Evolutionary conservation across 2,329 filamentous ascomycete genomes (phyloP), one percentile per base, ranked within the genome.

Genomic region (Colletotrichum tamarilloi): DNA sequence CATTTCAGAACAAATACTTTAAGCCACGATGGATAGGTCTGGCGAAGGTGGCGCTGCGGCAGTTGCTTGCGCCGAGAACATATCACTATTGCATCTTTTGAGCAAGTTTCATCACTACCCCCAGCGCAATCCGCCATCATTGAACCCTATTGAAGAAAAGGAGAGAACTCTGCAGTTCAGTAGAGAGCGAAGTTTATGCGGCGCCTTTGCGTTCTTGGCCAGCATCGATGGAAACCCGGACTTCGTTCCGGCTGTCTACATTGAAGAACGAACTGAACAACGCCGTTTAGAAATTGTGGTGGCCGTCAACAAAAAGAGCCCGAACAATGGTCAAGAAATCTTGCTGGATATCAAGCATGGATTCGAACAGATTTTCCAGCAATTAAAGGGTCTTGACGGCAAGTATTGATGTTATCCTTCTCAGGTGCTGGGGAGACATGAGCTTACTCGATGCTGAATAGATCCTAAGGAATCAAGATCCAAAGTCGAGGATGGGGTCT

Each of bases 401-500:
- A 49, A 49, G 42, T 46, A 19, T 46, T 16, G 16, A 7, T 0
- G 2, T n/a, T 46, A 6, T 46, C 38, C 7, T 46, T 8, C 38
- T 46, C 16, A 8, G 14, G 16, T 8, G 3, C 38, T 19, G 1
- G 3, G 38, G 6, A 1, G 9, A 3, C 16, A 46, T 7, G 38
- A 46, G 42, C 42, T 46, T 7, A 46, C 7, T n/a, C 19, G 42
- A 42, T 19, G 2, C 2, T n/a, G 5, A 5, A 9, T 3, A 46
- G 42, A n/a, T 9, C 6, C 6, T 0, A n/a, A 6, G 2, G 3
- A 46, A 1, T 1, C 7, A 46, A n/a, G 42, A 4, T n/a, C 6
- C 7, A 7, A 46, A 8, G 9, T 46, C 3, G 42, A 46, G 6
- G 6, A 46, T n/a, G 1, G 16, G 6, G 42, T 46, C 3, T 46